phyloP scores from a whole-genome alignment of 1,284 basidiomycete genomes.

The Rhodofomes roseus region DNA sequence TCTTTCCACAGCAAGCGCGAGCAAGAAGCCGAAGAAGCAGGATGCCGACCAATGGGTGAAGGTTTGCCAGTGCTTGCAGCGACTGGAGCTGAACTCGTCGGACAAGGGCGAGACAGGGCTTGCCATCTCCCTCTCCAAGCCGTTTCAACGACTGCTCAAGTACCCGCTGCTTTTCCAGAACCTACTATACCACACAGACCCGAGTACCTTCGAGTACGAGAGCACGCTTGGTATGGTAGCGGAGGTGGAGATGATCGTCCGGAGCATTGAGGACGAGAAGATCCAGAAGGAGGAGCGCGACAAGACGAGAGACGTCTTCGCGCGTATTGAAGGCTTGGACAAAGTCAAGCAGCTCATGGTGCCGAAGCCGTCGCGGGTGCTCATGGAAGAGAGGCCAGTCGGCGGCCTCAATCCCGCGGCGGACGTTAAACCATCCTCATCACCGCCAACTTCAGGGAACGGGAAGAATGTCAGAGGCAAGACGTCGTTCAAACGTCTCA shows the following conservation, averaged over 20 bases:
- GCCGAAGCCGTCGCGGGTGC: constrained; percentile 83
- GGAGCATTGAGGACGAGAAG: constrained; percentile 97
- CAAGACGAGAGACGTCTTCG: constrained; percentile 90
- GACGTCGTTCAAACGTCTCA: constrained; percentile 80
- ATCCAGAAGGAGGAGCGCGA: constrained; percentile 94
- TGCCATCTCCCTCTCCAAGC: constrained; percentile 92
- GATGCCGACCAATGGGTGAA: constrained; percentile 75
- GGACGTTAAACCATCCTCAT: constrained; percentile 41
- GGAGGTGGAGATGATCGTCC: constrained; percentile 92
- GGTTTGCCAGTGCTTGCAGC: constrained; percentile 66
- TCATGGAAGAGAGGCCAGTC: constrained; percentile 76
- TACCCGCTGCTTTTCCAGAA: constrained; percentile 98
- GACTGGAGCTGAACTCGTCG: constrained; percentile 75
- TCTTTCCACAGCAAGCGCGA: constrained; percentile 55
- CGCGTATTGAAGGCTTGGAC: constrained; percentile 93
- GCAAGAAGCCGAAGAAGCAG: constrained; percentile 77
- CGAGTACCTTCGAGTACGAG: constrained; percentile 96
- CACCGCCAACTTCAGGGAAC: constrained; percentile 42
- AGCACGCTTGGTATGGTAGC: constrained; percentile 95
- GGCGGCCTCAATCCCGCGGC: constrained; percentile 20
- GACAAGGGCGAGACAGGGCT: constrained; percentile 91
- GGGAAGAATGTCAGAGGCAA: constrained; percentile 65
- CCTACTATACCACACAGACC: constrained; percentile 94
- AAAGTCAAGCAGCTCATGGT: constrained; percentile 83
- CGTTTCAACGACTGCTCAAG: constrained; percentile 95